A percentile compares a stretch with the other conserved stretches of the same genome.
Evolutionary conservation across 1,284 basidiomycete species (phyloP).

Genomic region (Trametes polyzona): DNA sequence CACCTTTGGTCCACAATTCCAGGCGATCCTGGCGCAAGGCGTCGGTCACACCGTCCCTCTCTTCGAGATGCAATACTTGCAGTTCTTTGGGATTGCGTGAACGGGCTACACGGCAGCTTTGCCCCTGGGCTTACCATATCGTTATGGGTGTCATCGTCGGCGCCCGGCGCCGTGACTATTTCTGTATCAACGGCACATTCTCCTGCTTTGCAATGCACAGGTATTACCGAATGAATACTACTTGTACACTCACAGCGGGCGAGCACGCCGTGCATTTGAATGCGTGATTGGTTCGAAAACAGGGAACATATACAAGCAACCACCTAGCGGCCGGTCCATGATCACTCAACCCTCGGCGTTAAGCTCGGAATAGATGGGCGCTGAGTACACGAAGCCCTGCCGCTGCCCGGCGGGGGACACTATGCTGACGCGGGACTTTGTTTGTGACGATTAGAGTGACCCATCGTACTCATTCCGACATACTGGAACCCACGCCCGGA

Average conservation of each 20-base stretch:
- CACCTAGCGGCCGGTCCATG: no score
- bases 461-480: background rate
- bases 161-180: background rate
- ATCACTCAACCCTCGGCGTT: no score
- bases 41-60: slow-evolving; percentile 45
- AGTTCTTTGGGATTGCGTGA: slow-evolving; percentile 18
- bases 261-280: no score
- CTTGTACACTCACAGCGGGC: no score
- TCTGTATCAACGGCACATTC: background rate
- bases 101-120: background rate
- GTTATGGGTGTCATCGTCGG: background rate
- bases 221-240: no score
- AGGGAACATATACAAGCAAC: no score
- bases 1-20: slow-evolving; percentile 50
- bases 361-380: no score
- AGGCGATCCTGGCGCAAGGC: slow-evolving; percentile 47
- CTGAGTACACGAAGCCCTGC: no score
- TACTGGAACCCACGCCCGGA: background rate
- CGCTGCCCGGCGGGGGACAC: no score
- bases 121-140: background rate
- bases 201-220: no score
- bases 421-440: background rate
- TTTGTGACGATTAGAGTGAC: no score
- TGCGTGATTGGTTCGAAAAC: no score
- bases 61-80: slow-evolving; percentile 25